phyloP scores from a whole-genome alignment of 106 monocot genomes.

The Dendrobium nobile region DNA sequence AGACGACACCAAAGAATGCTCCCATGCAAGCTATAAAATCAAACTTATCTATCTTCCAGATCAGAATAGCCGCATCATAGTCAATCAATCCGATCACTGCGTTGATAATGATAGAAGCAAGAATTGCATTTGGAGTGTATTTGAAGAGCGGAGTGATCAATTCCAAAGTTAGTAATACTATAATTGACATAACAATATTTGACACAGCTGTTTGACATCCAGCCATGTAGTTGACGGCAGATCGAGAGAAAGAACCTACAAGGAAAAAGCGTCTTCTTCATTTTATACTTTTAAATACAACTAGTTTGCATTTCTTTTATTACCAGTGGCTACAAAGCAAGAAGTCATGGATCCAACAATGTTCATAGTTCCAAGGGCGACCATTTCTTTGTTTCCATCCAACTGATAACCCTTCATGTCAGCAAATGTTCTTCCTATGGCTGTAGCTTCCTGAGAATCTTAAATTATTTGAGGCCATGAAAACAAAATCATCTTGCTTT shows the following conservation, averaged over 20 bases:
- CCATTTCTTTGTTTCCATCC: conserved; percentile 89
- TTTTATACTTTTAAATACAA: background rate
- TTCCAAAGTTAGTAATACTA: conserved; percentile 59
- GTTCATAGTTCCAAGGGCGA: conserved; percentile 78
- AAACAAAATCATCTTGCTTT: background rate
- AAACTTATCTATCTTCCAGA: conserved; percentile 88
- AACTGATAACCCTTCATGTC: conserved; percentile 66
- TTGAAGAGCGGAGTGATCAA: conserved; percentile 83
- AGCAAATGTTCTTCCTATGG: conserved; percentile 83
- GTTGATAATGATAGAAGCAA: conserved; percentile 71
- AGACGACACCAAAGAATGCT: conserved; percentile 85
- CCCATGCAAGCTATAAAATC: conserved; percentile 86
- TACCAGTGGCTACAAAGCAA: conserved; percentile 74
- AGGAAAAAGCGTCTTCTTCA: background rate
- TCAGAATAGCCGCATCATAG: conserved; percentile 49
- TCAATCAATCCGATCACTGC: conserved; percentile 72
- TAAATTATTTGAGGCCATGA: background rate
- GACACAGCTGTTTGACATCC: conserved; percentile 71
- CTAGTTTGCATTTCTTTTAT: too few relatives aligned
- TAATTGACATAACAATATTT: conserved; percentile 74
- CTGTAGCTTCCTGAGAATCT: conserved; percentile 63
- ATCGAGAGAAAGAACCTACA: conserved; percentile 80
- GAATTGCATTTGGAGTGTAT: conserved; percentile 89
- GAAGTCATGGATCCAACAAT: conserved; percentile 73
- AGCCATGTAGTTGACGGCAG: conserved; percentile 91